Evolutionary conservation across 768 basidiomycete species (phyloP).

Genomic region (Lactarius evosmus): DNA sequence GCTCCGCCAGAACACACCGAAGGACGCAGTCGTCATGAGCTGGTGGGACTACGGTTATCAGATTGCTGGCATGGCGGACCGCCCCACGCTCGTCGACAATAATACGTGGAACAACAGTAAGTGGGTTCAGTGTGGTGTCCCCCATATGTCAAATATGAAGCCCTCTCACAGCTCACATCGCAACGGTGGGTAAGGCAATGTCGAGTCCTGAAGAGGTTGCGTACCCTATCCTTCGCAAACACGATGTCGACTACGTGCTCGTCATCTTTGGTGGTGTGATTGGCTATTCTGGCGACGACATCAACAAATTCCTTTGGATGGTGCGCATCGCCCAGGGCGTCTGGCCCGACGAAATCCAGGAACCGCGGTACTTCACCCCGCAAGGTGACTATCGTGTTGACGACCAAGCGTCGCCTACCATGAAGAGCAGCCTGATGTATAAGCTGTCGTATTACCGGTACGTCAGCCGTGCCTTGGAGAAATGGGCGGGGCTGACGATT

Average conservation of each 20-base stretch:
- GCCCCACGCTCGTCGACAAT: conserved; percentile 95
- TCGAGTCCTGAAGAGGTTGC: conserved; percentile 89
- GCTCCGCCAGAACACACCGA: conserved; percentile 91
- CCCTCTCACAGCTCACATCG: conserved; percentile 74
- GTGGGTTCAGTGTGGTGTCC: conserved; percentile 34
- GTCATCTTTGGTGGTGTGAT: conserved; percentile 96
- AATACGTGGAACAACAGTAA: conserved; percentile 99
- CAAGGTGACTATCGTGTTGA: conserved; percentile 94
- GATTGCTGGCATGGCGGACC: conserved; percentile 98
- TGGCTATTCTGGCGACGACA: conserved; percentile 97
- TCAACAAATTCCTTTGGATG: conserved; percentile 99
- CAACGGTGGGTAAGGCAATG: conserved; percentile 99
- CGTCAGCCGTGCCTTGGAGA: conserved; percentile 23
- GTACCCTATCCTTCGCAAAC: conserved; percentile 94
- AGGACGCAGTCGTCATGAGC: conserved; percentile 93
- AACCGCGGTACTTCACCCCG: conserved; percentile 89
- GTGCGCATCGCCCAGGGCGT: conserved; percentile 91
- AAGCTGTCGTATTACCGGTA: conserved; percentile 98
- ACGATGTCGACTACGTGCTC: conserved; percentile 96
- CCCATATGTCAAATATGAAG: neutral
- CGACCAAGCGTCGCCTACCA: conserved; percentile 74
- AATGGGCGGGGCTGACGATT: neutral
- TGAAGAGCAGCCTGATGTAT: conserved; percentile 98
- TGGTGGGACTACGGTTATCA: conserved; percentile 99
- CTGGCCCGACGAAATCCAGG: conserved; percentile 98